phyloP scores from a whole-genome alignment of 2,329 filamentous ascomycete genomes.

The Endothia cerciana region DNA sequence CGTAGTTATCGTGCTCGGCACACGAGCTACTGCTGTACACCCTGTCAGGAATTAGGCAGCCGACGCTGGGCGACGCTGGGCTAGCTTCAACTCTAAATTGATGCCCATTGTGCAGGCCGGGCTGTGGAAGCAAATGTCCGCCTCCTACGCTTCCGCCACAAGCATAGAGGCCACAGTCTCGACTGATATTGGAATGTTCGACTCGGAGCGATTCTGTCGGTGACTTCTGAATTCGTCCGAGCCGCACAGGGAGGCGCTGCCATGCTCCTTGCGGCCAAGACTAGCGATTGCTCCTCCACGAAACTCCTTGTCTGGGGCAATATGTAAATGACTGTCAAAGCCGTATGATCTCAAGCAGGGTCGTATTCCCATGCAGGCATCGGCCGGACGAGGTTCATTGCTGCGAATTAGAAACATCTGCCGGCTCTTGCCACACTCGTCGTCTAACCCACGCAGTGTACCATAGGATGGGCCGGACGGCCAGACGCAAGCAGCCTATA shows the following conservation, averaged over 20 bases:
- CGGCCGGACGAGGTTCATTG: too few species aligned
- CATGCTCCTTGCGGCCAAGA: background rate
- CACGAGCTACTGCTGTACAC: background rate
- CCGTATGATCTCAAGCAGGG: too few species aligned
- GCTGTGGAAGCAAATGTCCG: background rate
- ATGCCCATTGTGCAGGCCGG: background rate
- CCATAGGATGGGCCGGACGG: too few species aligned
- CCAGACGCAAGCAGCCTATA: too few species aligned
- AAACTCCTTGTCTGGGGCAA: too few species aligned
- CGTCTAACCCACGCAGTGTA: background rate
- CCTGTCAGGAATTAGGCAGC: background rate
- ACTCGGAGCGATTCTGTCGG: background rate
- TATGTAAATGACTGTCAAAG: too few species aligned
- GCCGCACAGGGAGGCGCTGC: background rate
- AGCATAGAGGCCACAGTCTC: background rate
- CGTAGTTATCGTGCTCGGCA: background rate
- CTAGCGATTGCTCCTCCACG: too few species aligned
- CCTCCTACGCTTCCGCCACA: background rate
- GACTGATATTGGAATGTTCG: background rate
- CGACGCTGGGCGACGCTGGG: background rate
- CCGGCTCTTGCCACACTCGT: background rate
- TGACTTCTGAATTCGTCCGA: background rate
- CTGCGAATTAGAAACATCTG: background rate
- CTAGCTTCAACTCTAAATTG: constrained; percentile 25
- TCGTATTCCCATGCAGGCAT: too few species aligned